Percentiles rank a stretch among this genome's conserved stretches.
Evolutionary conservation across 2,329 filamentous ascomycete genomes (phyloP).

Genomic region (Aspergillus pseudonomiae): DNA sequence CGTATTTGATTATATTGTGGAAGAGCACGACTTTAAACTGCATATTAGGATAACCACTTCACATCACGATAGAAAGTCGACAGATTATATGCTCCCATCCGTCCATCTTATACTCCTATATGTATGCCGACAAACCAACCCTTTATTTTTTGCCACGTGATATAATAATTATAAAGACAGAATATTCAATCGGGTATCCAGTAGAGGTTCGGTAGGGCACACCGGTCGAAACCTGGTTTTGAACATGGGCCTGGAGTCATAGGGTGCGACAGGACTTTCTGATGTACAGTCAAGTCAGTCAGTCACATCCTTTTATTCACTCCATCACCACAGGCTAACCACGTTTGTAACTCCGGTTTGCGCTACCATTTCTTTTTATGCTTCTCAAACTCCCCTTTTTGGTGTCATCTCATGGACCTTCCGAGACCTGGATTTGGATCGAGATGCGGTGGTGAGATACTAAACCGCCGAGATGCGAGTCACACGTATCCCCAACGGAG

Average conservation of each 20-base stretch:
- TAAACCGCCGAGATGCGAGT: neutral
- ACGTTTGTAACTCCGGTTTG: constrained; percentile 17
- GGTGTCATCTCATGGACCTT: neutral
- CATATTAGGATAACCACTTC: neutral
- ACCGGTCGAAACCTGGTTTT: constrained; percentile 22
- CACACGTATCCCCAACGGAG: neutral
- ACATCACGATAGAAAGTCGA: neutral
- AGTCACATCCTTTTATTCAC: constrained; percentile 5
- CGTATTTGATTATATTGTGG: neutral
- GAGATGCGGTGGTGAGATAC: neutral
- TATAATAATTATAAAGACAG: constrained; percentile 11
- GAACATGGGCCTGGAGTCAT: constrained; percentile 18
- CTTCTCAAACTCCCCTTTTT: neutral
- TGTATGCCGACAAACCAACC: neutral
- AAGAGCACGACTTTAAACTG: neutral
- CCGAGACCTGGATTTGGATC: neutral
- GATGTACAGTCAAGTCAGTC: neutral
- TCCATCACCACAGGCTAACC: constrained; percentile 28
- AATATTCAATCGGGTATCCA: constrained; percentile 40
- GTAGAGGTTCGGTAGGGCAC: constrained; percentile 24
- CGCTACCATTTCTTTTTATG: constrained; percentile 7
- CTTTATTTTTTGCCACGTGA: neutral
- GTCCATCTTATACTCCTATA: constrained; percentile 2
- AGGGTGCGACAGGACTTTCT: neutral
- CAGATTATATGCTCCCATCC: constrained; percentile 1